A percentile compares a stretch with the other conserved stretches of the same genome.
These are phyloP conservation scores for Candida maltosa DNA, from an alignment of 805 yeast species.

Conservation along the genomic window DNA sequence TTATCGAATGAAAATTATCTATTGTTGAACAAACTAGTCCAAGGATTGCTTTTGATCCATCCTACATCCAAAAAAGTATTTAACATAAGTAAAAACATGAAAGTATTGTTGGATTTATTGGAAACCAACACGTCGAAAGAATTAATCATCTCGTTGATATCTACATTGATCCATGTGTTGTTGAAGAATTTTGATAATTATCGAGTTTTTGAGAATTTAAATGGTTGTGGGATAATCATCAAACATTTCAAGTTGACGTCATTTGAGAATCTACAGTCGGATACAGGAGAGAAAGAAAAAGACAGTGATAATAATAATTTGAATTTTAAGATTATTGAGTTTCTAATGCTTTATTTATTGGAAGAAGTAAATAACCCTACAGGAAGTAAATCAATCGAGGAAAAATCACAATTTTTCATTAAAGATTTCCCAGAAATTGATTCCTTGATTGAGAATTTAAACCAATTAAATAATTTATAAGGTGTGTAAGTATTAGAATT, in stretches of 20 bases:
- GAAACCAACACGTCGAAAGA: constrained; percentile 11
- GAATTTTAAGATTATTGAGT: constrained; percentile 64
- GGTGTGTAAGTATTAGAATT: constrained; percentile 7
- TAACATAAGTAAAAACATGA: constrained; percentile 38
- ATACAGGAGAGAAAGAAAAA: constrained; percentile 6
- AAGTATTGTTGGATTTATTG: constrained; percentile 22
- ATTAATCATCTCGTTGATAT: constrained; percentile 36
- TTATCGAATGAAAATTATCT: constrained; percentile 8
- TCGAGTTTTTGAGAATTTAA: constrained; percentile 53
- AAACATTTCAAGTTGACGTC: constrained; percentile 26
- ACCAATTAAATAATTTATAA: constrained; percentile 24
- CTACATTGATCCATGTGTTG: constrained; percentile 55
- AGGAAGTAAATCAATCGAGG: constrained; percentile 14
- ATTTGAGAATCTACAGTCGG: constrained; percentile 3
- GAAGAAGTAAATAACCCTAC: constrained; percentile 44
- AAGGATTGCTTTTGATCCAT: constrained; percentile 61
- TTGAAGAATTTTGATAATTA: constrained; percentile 56
- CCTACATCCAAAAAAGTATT: constrained; percentile 52
- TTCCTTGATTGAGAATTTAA: constrained; percentile 31
- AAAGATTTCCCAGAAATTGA: constrained; percentile 39
- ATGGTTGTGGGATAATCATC: constrained; percentile 56
- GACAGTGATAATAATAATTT: constrained; percentile 41
- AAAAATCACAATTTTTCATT: constrained; percentile 34
- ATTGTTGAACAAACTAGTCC: constrained; percentile 39
- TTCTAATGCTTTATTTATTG: constrained; percentile 62